Percentiles rank a stretch among this genome's conserved stretches.
Conservation (phyloP, 1,139 yeast genomes). For the Zygoascus hellenicus region DNA sequence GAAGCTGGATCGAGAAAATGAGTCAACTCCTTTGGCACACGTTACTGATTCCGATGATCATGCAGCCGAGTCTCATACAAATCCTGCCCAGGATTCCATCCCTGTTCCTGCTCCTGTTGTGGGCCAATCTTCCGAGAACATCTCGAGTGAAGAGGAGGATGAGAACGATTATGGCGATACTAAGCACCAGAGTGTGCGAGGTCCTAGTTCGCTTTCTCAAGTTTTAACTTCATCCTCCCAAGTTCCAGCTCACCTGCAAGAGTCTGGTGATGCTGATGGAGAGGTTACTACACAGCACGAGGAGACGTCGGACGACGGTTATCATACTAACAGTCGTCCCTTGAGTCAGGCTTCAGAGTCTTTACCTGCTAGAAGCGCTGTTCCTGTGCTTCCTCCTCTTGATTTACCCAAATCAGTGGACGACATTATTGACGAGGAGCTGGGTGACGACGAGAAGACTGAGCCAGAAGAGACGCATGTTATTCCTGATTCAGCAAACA, state of each 20-base stretch:
- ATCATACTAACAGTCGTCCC: constrained; percentile 6
- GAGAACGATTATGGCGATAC: constrained; percentile 11
- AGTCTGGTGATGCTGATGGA: constrained; percentile 9
- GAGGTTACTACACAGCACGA: constrained; percentile 9
- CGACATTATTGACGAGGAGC: constrained; percentile 22
- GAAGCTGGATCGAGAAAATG: constrained; percentile 15
- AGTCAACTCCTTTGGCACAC: background rate
- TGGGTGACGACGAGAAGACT: constrained; percentile 33
- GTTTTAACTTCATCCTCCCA: background rate
- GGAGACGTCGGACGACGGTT: constrained; percentile 9
- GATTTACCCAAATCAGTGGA: background rate
- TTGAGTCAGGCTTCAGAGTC: constrained; percentile 7
- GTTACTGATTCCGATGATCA: background rate
- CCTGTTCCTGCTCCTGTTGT: constrained; percentile 7
- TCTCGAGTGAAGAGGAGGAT: constrained; percentile 10
- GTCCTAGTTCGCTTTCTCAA: background rate
- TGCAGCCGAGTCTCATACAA: background rate
- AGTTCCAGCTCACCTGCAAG: background rate
- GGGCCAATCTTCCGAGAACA: background rate
- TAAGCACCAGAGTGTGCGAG: background rate
- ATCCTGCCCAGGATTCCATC: background rate
- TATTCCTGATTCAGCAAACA: constrained; percentile 10
- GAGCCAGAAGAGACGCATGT: constrained; percentile 29
- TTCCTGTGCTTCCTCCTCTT: constrained; percentile 5
- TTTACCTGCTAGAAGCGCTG: background rate